Evolutionary conservation across 2,329 filamentous ascomycete species (phyloP), one percentile per base, ranked within the genome.

Genomic region (Exophiala dermatitidis): DNA sequence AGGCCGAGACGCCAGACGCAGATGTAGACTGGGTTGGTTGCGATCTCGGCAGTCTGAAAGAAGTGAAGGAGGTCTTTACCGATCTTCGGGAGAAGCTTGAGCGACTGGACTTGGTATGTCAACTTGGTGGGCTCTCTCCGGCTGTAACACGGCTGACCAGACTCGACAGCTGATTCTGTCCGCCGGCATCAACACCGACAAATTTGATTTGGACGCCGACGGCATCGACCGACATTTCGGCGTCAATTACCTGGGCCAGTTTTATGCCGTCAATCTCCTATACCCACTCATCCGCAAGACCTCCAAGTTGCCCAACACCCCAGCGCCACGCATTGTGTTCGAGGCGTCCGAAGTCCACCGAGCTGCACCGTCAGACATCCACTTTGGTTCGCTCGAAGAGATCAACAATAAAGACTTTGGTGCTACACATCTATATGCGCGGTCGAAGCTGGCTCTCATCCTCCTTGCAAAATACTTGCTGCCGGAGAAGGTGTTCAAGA

Each of bases 201-300:
- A 70, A 50, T 71, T 67, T 57, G 66, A 66, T 47, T 64, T 68
- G 3, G 67, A 68, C 31, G 48, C 65, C 10, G 69, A 71, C 50
- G 68, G 67, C 6, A 71, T 72, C 46, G 66, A 69, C 43, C 68
- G 67, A 33, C 69, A 72, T 29, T 73, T 74, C 40, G 65, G 66
- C 30, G 71, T 75, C 58, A 74, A 74, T 60, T 72, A 69, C 65
- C 63, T 73, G 6, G 72, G 72, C 0, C 71, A 76, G 9, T 75
- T 70, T 54, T 75, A 75, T 52, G 70, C 63, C 4, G 60, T 61
- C 48, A 74, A 74, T 50, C 64, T 68, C 40, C 65, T 75, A 0
- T 76, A 71, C 64, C 72, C 72, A 5, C 51, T 74, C 0, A 56
- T 76, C 7, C 62, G 70, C 19, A 71, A 70, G 61, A 76, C 72